phyloP scores from a whole-genome alignment of 1,284 basidiomycete genomes.

The Porodaedalea pini region DNA sequence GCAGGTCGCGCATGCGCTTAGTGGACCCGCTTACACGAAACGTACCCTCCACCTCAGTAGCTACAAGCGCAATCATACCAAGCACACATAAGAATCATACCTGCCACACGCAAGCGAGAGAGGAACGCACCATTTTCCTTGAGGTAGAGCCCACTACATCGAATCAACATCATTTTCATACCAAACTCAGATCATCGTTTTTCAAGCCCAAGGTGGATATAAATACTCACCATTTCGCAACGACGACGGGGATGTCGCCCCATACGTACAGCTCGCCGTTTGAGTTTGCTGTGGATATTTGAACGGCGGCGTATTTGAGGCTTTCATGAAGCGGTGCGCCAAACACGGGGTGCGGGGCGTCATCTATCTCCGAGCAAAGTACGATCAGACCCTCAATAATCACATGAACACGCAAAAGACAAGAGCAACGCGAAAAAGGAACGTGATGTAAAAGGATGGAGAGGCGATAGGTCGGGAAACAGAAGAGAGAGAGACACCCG shows the following conservation, averaged over 20 bases:
- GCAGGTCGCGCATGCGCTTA: slow-evolving; percentile 94
- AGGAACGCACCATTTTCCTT: slow-evolving; percentile 75
- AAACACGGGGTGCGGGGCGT: slow-evolving; percentile 63
- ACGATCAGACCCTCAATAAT: slow-evolving; percentile 2
- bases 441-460: slow-evolving; percentile 3
- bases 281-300: slow-evolving; percentile 89
- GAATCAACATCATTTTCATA: slow-evolving; percentile 1
- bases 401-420: background rate
- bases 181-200: slow-evolving; percentile 15
- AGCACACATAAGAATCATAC: background rate
- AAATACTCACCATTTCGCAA: slow-evolving; percentile 85
- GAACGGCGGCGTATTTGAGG: slow-evolving; percentile 84
- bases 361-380: slow-evolving; percentile 19
- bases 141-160: slow-evolving; percentile 74
- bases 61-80: slow-evolving; percentile 43
- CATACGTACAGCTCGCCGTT: slow-evolving; percentile 83
- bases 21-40: slow-evolving; percentile 93
- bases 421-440: background rate
- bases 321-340: slow-evolving; percentile 82
- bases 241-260: slow-evolving; percentile 95
- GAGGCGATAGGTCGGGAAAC: slow-evolving; percentile 6
- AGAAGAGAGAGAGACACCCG: slow-evolving; percentile 5
- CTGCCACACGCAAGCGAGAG: background rate
- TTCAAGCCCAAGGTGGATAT: background rate
- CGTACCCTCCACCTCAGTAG: slow-evolving; percentile 92